Evolutionary conservation across 176 grass and related monocot genomes (phyloP).

Genomic region (Coix lacrymajobi): DNA sequence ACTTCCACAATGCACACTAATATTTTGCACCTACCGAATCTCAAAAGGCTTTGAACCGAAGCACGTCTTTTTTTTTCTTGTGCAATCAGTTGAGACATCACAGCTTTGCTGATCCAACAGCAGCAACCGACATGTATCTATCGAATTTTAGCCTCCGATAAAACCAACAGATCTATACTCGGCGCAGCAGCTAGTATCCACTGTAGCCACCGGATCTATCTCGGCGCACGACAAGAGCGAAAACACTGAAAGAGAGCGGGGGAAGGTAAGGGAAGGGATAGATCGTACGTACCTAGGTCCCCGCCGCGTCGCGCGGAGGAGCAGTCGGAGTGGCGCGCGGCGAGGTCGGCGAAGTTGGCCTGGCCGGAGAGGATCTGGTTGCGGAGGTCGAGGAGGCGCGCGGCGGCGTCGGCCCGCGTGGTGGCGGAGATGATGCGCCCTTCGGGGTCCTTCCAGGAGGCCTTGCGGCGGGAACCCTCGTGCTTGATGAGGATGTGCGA

Average conservation of each 20-base stretch:
- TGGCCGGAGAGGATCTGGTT: conserved; percentile 46
- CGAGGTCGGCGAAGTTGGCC: conserved; percentile 53
- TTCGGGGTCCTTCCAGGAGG: conserved; percentile 74
- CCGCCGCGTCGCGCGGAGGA: conserved; percentile 67
- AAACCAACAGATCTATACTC: background rate
- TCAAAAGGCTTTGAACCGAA: background rate
- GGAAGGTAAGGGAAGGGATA: background rate
- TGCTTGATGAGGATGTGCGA: conserved; percentile 88
- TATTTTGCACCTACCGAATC: background rate
- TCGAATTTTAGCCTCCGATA: background rate
- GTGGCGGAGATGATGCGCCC: conserved; percentile 57
- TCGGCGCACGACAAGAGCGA: too few relatives aligned
- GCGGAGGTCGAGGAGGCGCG: conserved; percentile 42
- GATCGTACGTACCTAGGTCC: conserved; percentile 45
- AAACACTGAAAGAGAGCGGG: background rate
- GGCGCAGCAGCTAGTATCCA: background rate
- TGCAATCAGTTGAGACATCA: background rate
- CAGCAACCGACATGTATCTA: background rate
- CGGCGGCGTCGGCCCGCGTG: conserved; percentile 36
- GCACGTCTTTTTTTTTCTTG: background rate
- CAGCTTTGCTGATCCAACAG: background rate
- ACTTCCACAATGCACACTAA: background rate
- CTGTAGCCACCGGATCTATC: background rate
- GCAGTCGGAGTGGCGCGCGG: conserved; percentile 64
- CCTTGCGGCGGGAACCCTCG: conserved; percentile 72